Conservation (phyloP, 139 green algal species). For the Helicosporidium sp. region DNA sequence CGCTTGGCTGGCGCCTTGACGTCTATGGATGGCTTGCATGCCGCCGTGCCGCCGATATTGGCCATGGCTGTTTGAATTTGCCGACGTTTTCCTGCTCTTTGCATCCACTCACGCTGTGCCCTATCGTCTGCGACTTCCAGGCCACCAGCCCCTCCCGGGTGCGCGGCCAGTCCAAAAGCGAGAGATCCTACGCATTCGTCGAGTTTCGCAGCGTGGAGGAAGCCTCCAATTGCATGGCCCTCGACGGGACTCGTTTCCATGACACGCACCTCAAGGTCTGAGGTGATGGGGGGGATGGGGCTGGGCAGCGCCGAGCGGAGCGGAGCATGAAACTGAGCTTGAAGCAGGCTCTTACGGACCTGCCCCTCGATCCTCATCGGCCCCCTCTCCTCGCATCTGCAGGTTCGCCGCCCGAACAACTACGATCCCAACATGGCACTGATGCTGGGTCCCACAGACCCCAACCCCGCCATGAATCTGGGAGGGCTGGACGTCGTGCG, state of each 20-base stretch:
- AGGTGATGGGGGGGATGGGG: background rate
- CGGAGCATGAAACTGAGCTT: no score
- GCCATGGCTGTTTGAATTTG: no score
- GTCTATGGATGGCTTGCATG: background rate
- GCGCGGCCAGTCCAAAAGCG: constrained; percentile 1
- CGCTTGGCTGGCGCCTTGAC: no score
- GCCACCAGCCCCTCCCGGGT: no score
- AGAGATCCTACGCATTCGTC: constrained; percentile 46
- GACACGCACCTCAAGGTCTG: constrained; percentile 41
- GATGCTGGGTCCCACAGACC: constrained; percentile 46
- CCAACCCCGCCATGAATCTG: constrained; percentile 46
- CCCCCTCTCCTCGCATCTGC: background rate
- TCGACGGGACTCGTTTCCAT: constrained; percentile 48
- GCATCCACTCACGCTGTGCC: no score
- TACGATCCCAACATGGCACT: constrained; percentile 47
- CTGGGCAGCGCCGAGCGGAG: no score
- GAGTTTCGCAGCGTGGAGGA: constrained; percentile 60
- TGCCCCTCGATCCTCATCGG: background rate
- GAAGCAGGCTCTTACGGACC: no score
- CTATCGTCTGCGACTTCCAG: no score
- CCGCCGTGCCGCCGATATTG: no score
- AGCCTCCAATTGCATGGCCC: constrained; percentile 51
- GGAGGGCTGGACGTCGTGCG: constrained; percentile 34
- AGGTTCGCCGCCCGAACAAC: constrained; percentile 53
- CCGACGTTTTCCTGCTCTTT: no score